Conservation (phyloP, 352 stramenopile genomes). For the Pythium phragmiticola region DNA sequence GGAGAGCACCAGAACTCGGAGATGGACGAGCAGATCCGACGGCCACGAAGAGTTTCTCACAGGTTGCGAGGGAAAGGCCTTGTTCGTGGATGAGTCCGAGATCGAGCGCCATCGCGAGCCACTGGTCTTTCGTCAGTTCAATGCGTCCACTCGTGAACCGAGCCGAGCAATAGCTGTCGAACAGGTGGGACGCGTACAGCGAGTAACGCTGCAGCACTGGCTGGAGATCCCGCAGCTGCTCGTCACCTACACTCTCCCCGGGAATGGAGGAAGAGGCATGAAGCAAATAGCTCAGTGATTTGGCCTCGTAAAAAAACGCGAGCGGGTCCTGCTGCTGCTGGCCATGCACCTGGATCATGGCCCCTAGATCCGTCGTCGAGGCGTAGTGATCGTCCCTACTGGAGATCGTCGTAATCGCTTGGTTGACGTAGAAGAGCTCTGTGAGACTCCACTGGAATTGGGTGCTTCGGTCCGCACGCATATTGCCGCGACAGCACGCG, state of each 20-base stretch:
- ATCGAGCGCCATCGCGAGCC: conserved; percentile 35
- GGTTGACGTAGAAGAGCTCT: conserved; percentile 44
- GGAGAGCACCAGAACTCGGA: background rate
- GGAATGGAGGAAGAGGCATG: background rate
- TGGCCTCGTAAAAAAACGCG: conserved; percentile 23
- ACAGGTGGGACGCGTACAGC: conserved; percentile 43
- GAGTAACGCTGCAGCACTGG: conserved; percentile 42
- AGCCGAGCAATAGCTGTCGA: conserved; percentile 34
- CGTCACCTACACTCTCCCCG: background rate
- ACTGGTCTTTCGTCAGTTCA: conserved; percentile 27
- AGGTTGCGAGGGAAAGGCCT: background rate
- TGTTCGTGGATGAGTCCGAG: conserved; percentile 17
- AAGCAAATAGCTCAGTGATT: background rate
- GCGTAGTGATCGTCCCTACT: conserved; percentile 6
- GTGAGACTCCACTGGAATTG: conserved; percentile 35
- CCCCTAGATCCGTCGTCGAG: background rate
- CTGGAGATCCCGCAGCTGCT: conserved; percentile 21
- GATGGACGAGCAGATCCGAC: background rate
- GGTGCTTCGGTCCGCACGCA: background rate
- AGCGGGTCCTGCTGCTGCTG: conserved; percentile 5
- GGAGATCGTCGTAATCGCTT: conserved; percentile 26
- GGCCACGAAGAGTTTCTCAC: conserved; percentile 9
- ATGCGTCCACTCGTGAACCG: conserved; percentile 9
- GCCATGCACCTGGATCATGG: background rate
- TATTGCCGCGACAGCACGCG: conserved; percentile 31